Evolutionary conservation across 306 rosid genomes (phyloP), one percentile per base, ranked within the genome.

Genomic region (Begonia loranthoides): DNA sequence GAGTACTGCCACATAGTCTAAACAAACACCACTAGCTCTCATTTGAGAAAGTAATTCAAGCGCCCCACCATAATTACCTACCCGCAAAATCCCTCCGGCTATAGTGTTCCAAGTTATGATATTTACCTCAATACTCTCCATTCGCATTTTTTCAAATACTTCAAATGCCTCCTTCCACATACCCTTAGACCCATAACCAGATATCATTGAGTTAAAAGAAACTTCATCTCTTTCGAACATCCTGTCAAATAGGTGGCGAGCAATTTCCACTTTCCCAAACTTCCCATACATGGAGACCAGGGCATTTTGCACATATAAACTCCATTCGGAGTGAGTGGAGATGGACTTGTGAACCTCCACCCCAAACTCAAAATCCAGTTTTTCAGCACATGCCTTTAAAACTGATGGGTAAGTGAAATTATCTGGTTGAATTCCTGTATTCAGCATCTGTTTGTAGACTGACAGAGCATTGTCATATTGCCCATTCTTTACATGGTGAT

Each of bases 301-400:
- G 45, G 97, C 88, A 62, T 90, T 90, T 45, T 76, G 77, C 69
- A 90, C 94, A 76, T 76, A 70, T 71, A 90, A 65, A 59, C 75
- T 61, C 95, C 83, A 70, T 40, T 58, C 68, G 38, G 52, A 64
- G 60, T 71, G 48, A 66, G 61, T 59, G 59, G 62, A 63, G 64
- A 90, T 82, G 50, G 73, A 72, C 72, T 40, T 65, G 51, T 85
- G 95, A 61, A 90, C 71, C 74, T 80, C 80, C 64, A 61, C 51
- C 6, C 95, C 95, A 48, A 69, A 60, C 58, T 45, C 50, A n/a
- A 60, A 40, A 76, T 90, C 89, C 44, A 62, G 59, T 2, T 59
- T 51, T 58, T 85, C 95, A 15, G 85, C 92, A 58, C 94, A 90
- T 22, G 95, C 97, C 78, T 85, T 90, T 28, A 90, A 79, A 44